Base-by-base conservation (phyloP, 2,329 filamentous ascomycete genomes). In the Neonectria coccinea region DNA sequence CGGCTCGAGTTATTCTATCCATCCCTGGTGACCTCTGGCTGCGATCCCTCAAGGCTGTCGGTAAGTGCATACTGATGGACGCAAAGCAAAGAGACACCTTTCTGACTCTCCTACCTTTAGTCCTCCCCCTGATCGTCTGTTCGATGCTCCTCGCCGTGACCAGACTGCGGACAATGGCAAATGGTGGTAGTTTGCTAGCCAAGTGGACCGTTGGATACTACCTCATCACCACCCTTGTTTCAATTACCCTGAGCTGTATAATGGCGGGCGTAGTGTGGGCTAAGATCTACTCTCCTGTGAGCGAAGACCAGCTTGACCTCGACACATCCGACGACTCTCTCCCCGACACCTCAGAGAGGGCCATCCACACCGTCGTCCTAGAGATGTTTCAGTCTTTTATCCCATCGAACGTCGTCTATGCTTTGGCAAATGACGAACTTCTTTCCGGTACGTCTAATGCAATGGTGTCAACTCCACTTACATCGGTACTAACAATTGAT, bases 61-160 rank as follows among this genome's bases (percentile, higher is more conserved):
- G 83, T 83, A 72, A 65, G 80, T 78, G 7, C 45, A 25, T 4
- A 10, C 5, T 48, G 45, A 22, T 16, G 2, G 1, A 29, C 6
- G 14, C 14, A 39, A 3, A 20, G 16, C 45, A n/a, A 25, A 25
- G 7, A 16, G 2, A 27, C 16, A n/a, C 10, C 14, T 48, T 16
- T 5, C 22, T 48, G 2, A 18, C 65, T 71, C 6, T 68, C 59
- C 18, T 39, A 5, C 31, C 22, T 16, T 16, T 5, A 84, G 84
- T 86, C 1, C 76, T 86, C 2, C 84, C 84, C 2, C 73, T 86
- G 58, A 86, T 86, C 45, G 76, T 86, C 27, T 81, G 79, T 8
- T 83, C 84, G 25, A 85, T 86, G 78, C 81, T 86, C 51, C 77
- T 86, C 18, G 82, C 84, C 5, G 76, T 86, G 6, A 82, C 83